Conservation (phyloP, 2,329 filamentous ascomycete species). For the Microsporum canis region DNA sequence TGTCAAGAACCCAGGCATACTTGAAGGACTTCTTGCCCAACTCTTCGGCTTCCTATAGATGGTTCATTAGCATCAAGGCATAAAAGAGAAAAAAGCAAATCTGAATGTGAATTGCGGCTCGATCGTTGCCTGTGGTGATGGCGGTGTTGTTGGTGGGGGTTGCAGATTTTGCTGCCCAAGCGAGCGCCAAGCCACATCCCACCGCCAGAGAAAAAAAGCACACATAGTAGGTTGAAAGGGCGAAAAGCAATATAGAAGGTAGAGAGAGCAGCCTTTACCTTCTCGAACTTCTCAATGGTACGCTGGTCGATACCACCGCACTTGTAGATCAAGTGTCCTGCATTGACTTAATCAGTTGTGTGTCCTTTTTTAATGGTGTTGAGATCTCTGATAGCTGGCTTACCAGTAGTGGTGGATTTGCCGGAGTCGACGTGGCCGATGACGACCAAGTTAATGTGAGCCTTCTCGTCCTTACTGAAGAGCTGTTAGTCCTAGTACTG, state of each 20-base stretch:
- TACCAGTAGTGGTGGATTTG: conserved; percentile 94
- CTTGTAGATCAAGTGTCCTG: conserved; percentile 99
- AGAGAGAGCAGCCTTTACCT: conserved; percentile 51
- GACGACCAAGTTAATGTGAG: conserved; percentile 95
- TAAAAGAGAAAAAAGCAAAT: not conserved
- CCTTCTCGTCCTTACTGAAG: conserved; percentile 83
- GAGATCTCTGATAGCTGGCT: conserved; percentile 32
- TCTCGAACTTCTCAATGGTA: conserved; percentile 99
- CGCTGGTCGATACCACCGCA: conserved; percentile 99
- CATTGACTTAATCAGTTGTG: conserved; percentile 18
- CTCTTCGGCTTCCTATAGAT: conserved; percentile 81
- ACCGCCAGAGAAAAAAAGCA: conserved; percentile 3
- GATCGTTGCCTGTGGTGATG: not conserved
- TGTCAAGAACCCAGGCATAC: conserved; percentile 99
- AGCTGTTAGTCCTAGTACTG: not conserved
- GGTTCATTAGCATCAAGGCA: conserved; percentile 13
- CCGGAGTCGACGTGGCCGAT: conserved; percentile 99
- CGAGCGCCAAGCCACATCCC: not conserved
- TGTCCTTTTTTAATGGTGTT: conserved; percentile 10
- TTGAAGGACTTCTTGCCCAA: conserved; percentile 99
- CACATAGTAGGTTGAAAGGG: conserved; percentile 3
- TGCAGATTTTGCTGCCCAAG: conserved; percentile 4
- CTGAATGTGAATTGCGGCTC: conserved; percentile 2
- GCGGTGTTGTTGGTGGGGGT: conserved; percentile 7
- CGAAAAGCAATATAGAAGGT: conserved; percentile 17